Conservation (phyloP, 2,329 filamentous ascomycete genomes). For the Conoideocrella luteorostrata region DNA sequence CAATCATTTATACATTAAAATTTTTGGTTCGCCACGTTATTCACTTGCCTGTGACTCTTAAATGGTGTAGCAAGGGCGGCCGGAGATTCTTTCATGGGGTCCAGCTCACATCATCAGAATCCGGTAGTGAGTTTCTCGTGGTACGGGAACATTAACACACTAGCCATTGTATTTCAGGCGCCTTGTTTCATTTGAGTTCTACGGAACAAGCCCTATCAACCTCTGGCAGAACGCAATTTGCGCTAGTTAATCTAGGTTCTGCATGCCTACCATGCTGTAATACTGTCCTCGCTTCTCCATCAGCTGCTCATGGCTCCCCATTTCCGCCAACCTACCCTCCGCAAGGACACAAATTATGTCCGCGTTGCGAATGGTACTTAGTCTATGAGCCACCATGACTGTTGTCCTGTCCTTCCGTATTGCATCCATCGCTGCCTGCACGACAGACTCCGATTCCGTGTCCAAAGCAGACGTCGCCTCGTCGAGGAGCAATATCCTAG, state of each 20-base stretch:
- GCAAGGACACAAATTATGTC: not conserved
- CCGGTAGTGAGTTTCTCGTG: too few species aligned
- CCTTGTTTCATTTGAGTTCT: too few species aligned
- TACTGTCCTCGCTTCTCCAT: not conserved
- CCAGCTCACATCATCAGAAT: too few species aligned
- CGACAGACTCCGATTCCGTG: slow-evolving; percentile 51
- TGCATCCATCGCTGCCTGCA: slow-evolving; percentile 48
- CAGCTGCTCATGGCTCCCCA: not conserved
- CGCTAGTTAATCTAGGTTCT: not conserved
- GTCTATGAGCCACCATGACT: not conserved
- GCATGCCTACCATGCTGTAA: not conserved
- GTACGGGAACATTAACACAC: too few species aligned
- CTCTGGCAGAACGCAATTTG: too few species aligned
- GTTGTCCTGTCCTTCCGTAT: not conserved
- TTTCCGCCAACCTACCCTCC: not conserved
- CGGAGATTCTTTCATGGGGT: too few species aligned
- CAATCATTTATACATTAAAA: too few species aligned
- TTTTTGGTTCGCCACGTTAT: too few species aligned
- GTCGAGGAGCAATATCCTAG: slow-evolving; percentile 57
- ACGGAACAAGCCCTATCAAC: too few species aligned
- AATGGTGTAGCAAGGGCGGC: too few species aligned
- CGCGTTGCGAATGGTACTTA: not conserved
- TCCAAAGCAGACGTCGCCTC: slow-evolving; percentile 58
- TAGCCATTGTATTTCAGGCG: too few species aligned
- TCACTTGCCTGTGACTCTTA: too few species aligned